Evolutionary conservation across 805 yeast genomes (phyloP).

Genomic region (Kazachstania psychrophila): DNA sequence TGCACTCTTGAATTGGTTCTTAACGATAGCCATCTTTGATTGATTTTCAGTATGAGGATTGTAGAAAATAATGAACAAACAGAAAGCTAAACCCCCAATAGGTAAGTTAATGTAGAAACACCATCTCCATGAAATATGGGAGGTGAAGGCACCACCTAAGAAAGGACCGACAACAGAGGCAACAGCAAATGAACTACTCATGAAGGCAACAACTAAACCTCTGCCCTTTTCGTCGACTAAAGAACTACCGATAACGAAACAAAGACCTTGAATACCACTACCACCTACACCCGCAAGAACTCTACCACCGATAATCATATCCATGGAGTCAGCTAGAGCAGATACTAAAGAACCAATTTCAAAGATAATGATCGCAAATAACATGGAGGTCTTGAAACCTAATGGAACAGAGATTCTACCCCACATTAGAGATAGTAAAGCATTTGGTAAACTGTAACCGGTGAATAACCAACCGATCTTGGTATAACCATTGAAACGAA

Average conservation of each 20-base stretch:
- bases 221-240: constrained; percentile 21
- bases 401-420: constrained; percentile 47
- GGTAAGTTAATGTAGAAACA: constrained; percentile 65
- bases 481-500: constrained; percentile 40
- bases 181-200: constrained; percentile 34
- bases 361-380: constrained; percentile 43
- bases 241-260: constrained; percentile 43
- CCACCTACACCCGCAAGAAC: constrained; percentile 69
- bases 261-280: constrained; percentile 53
- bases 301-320: constrained; percentile 61
- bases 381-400: constrained; percentile 46
- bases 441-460: constrained; percentile 46
- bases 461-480: constrained; percentile 52
- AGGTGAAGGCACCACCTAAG: constrained; percentile 56
- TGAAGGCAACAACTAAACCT: constrained; percentile 15
- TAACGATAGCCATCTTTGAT: background rate
- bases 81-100: constrained; percentile 40
- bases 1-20: background rate
- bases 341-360: constrained; percentile 53
- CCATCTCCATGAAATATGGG: constrained; percentile 64
- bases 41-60: constrained; percentile 10
- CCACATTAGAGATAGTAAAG: constrained; percentile 46
- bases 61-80: constrained; percentile 13
- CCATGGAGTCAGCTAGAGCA: constrained; percentile 47
- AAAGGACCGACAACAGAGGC: constrained; percentile 54